Evolutionary conservation across 805 yeast genomes (phyloP).

Genomic region (Saccharomyces jurei): DNA sequence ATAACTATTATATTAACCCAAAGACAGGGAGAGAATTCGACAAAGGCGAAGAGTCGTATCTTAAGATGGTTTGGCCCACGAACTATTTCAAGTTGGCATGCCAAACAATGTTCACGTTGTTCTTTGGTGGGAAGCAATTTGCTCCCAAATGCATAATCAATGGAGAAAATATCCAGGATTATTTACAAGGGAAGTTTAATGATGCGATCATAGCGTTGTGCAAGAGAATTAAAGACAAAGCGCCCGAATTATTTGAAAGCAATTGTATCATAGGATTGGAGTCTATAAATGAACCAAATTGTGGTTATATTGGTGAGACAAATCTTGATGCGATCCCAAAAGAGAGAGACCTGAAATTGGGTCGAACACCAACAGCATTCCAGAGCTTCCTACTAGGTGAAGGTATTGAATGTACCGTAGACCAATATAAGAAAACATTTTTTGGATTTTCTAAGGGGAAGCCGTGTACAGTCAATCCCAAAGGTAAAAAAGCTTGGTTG

Average conservation of each 20-base stretch:
- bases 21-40: slow-evolving; percentile 33
- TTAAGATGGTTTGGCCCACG: slow-evolving; percentile 90
- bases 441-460: slow-evolving; percentile 72
- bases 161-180: slow-evolving; percentile 71
- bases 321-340: slow-evolving; percentile 50
- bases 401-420: slow-evolving; percentile 66
- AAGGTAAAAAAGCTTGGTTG: slow-evolving; percentile 66
- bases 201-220: slow-evolving; percentile 45
- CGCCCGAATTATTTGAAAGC: slow-evolving; percentile 39
- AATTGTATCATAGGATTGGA: slow-evolving; percentile 62
- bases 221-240: slow-evolving; percentile 31
- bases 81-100: slow-evolving; percentile 72
- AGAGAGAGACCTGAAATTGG: slow-evolving; percentile 59
- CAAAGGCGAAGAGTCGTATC: slow-evolving; percentile 34
- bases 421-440: slow-evolving; percentile 57
- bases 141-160: slow-evolving; percentile 71
- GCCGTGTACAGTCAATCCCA: slow-evolving; percentile 49
- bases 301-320: slow-evolving; percentile 60
- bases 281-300: slow-evolving; percentile 76
- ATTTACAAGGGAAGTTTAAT: slow-evolving; percentile 56
- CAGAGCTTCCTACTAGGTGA: slow-evolving; percentile 69
- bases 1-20: slow-evolving; percentile 41
- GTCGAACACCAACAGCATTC: slow-evolving; percentile 75
- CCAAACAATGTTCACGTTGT: slow-evolving; percentile 75
- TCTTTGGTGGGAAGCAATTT: slow-evolving; percentile 68